Evolutionary conservation across 768 basidiomycete species (phyloP).

Genomic region (Boletus patriciae): DNA sequence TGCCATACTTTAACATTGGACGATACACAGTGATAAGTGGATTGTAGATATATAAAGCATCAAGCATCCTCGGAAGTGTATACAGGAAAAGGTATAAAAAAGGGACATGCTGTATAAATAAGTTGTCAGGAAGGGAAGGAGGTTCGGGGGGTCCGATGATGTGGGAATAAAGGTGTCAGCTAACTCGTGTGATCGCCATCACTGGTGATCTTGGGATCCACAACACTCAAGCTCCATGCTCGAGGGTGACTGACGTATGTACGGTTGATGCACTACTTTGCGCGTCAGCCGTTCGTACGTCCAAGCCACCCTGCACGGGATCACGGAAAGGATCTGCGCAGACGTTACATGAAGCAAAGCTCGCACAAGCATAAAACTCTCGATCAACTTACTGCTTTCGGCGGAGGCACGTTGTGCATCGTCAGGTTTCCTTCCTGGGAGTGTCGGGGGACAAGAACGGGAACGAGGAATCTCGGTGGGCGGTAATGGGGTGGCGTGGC

Average conservation of each 20-base stretch:
- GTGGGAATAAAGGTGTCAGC: neutral
- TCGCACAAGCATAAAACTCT: too few species aligned
- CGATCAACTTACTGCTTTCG: neutral
- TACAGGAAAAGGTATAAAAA: too few species aligned
- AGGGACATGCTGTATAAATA: too few species aligned
- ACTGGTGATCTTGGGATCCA: neutral
- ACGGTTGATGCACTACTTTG: accelerated
- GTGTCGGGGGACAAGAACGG: constrained; percentile 1
- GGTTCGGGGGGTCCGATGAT: neutral
- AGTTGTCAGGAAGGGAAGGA: too few species aligned
- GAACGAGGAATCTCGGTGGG: neutral
- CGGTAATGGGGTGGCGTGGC: too few species aligned
- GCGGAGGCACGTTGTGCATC: neutral
- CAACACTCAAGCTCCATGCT: neutral
- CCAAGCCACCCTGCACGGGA: constrained; percentile 2
- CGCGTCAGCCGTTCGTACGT: constrained; percentile 13
- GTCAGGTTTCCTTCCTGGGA: neutral
- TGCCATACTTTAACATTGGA: too few species aligned
- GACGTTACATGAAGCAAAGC: too few species aligned
- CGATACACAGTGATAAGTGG: too few species aligned
- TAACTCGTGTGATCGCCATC: neutral
- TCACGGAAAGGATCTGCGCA: neutral
- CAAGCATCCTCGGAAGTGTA: too few species aligned
- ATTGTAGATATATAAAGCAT: too few species aligned
- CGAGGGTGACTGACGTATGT: constrained; percentile 13